A percentile compares a stretch with the other conserved stretches of the same genome.
Evolutionary conservation across 202 grass and related monocot genomes (phyloP).

Genomic region (Schoenoplectus triqueter): DNA sequence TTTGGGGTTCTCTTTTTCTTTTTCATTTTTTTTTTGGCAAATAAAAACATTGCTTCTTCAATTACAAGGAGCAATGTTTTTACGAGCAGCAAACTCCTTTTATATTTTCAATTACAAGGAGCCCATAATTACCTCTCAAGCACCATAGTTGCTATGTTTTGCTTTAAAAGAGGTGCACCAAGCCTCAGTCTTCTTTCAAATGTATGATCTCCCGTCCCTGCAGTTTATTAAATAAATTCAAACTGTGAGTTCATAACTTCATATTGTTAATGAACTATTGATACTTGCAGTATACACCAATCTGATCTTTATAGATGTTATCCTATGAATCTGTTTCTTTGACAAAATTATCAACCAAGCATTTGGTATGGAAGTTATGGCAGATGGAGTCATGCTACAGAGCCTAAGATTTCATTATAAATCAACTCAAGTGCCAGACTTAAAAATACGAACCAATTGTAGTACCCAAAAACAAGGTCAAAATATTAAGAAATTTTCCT

Average conservation of each 20-base stretch:
- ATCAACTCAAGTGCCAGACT: background rate
- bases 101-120: background rate
- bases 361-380: background rate
- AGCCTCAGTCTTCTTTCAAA: conserved; percentile 91
- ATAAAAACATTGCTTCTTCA: background rate
- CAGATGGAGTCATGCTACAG: background rate
- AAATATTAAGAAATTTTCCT: background rate
- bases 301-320: conserved; percentile 5
- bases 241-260: background rate
- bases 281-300: background rate
- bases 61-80: no score
- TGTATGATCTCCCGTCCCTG: conserved; percentile 92
- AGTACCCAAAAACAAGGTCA: background rate
- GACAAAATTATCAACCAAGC: background rate
- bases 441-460: background rate
- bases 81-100: background rate
- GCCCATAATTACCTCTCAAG: conserved; percentile 74
- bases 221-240: conserved; percentile 36
- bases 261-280: background rate
- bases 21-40: background rate
- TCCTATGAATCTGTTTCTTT: background rate
- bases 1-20: background rate
- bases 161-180: conserved; percentile 77
- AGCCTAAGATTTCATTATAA: background rate
- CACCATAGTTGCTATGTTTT: conserved; percentile 99